Evolutionary conservation across 148 eudicot species (phyloP).

Genomic region (Chenopodium album): DNA sequence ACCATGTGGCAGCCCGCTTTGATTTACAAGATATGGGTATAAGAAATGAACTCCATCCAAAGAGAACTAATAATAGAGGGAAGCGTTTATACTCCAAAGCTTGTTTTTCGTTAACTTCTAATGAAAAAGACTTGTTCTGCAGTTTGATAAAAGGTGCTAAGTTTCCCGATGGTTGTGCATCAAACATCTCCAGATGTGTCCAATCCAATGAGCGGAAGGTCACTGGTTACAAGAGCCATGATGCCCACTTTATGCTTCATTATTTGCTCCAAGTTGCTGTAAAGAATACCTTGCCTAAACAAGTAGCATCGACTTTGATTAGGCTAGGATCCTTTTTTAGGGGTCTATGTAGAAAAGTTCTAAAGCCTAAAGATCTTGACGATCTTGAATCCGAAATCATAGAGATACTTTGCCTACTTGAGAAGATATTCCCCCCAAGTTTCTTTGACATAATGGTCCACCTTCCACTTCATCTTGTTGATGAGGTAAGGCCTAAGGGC

Average conservation of each 20-base stretch:
- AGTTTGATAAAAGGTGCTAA: constrained; percentile 11
- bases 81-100: not conserved
- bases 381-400: not conserved
- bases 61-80: not conserved
- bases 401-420: constrained; percentile 4
- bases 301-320: not conserved
- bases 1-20: constrained; percentile 1
- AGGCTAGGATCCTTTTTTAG: constrained; percentile 6
- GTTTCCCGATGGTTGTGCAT: constrained; percentile 16
- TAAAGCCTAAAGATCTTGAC: not conserved
- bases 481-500: constrained; percentile 12
- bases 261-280: constrained; percentile 14
- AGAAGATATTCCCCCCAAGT: not conserved
- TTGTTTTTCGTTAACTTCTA: not conserved
- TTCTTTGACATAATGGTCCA: constrained; percentile 15
- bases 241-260: constrained; percentile 15
- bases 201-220: constrained; percentile 1
- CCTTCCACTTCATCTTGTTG: constrained; percentile 2
- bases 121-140: constrained; percentile 15
- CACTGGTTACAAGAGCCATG: constrained; percentile 18
- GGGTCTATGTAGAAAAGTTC: constrained; percentile 6
- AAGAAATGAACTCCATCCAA: constrained; percentile 7
- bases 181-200: constrained; percentile 15
- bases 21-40: constrained; percentile 19
- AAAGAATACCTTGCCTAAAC: not conserved